These are phyloP conservation scores for Aspergillus homomorphus DNA, from an alignment of 495 filamentous ascomycete genomes.

Conservation along the genomic window DNA sequence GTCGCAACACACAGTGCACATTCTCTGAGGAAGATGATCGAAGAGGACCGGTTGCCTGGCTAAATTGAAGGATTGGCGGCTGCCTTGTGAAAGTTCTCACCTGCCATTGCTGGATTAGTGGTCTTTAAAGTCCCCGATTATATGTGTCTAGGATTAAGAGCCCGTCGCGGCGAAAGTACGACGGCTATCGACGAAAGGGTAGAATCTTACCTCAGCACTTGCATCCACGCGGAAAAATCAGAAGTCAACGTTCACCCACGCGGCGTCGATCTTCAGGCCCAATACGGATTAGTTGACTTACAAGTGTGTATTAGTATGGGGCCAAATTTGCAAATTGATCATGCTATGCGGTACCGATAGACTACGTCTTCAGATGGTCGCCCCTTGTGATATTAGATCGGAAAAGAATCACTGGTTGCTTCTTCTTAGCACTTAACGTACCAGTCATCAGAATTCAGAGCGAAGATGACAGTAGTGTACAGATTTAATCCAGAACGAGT, in stretches of 20 bases:
- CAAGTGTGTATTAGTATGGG: background rate
- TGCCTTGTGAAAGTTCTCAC: background rate
- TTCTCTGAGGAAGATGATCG: background rate
- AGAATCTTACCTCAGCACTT: background rate
- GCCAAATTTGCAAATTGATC: background rate
- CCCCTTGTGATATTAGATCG: background rate
- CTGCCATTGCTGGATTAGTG: background rate
- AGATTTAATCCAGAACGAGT: too few relatives aligned
- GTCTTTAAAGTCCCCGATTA: background rate
- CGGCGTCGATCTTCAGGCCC: slow-evolving; percentile 4
- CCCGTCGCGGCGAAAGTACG: background rate
- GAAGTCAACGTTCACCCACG: slow-evolving; percentile 2
- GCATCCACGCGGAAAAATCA: background rate
- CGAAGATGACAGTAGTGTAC: too few relatives aligned
- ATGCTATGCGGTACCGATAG: background rate
- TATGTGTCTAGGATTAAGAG: background rate
- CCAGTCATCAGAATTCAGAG: too few relatives aligned
- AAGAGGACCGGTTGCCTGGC: background rate
- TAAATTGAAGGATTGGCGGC: background rate
- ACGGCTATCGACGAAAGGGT: background rate
- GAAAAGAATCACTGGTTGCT: background rate
- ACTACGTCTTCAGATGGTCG: background rate
- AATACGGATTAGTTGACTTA: background rate
- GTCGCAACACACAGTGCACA: background rate
- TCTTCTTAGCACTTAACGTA: background rate